phyloP scores from a whole-genome alignment of 306 rosid species.

The Cicer judaicum region DNA sequence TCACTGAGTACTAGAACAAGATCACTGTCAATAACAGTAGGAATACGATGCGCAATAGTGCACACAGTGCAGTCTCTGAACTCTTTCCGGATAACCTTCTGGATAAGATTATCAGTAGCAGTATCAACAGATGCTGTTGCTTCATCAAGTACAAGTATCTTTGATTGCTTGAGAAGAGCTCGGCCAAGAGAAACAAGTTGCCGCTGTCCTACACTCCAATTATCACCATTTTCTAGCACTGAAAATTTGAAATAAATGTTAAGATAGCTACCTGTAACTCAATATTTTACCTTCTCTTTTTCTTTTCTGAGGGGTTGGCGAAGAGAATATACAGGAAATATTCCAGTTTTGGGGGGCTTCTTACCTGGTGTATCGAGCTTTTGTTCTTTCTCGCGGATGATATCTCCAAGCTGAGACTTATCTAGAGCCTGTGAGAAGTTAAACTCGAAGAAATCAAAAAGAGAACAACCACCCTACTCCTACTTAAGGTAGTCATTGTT shows the following conservation, averaged over 20 bases:
- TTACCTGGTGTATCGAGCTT: constrained; percentile 88
- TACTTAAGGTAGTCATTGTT: neutral
- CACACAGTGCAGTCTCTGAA: constrained; percentile 86
- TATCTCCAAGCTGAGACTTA: constrained; percentile 84
- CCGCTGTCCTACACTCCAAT: constrained; percentile 98
- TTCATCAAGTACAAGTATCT: constrained; percentile 91
- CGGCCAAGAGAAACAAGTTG: constrained; percentile 95
- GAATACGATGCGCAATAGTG: constrained; percentile 93
- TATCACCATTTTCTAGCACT: constrained; percentile 99
- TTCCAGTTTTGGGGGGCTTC: constrained; percentile 2
- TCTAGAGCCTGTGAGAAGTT: constrained; percentile 72
- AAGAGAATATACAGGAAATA: constrained; percentile 3
- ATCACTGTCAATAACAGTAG: constrained; percentile 94
- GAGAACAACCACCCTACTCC: constrained; percentile 27
- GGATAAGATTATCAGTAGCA: constrained; percentile 89
- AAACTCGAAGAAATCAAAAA: constrained; percentile 30
- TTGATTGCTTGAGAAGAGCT: constrained; percentile 89
- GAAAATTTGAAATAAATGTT: constrained; percentile 43
- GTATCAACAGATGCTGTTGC: constrained; percentile 97
- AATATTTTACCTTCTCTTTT: constrained; percentile 6
- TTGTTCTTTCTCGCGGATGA: constrained; percentile 67
- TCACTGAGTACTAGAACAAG: constrained; percentile 86
- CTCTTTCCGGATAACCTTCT: constrained; percentile 82
- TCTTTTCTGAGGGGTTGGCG: neutral
- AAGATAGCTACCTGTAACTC: constrained; percentile 24